Evolutionary conservation across 176 grass and related monocot genomes (phyloP).

Genomic region (Musa beccarii): DNA sequence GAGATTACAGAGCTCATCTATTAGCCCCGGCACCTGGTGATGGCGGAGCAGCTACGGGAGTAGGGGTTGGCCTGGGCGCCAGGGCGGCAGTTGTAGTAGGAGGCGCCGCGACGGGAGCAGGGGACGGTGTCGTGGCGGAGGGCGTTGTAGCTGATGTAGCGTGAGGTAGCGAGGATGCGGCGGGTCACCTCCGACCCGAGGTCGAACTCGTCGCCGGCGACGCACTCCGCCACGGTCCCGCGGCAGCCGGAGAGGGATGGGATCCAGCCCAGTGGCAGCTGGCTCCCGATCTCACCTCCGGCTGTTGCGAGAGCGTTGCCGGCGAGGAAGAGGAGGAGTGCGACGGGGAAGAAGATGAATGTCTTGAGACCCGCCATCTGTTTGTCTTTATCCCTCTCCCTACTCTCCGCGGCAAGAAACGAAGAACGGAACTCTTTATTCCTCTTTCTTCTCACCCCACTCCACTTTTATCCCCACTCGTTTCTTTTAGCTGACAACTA

Average conservation of each 20-base stretch:
- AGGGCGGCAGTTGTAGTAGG: slow-evolving; percentile 8
- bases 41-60: slow-evolving; percentile 9
- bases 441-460: no score
- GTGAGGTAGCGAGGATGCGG: background rate
- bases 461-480: no score
- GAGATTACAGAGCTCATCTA: background rate
- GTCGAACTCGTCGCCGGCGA: background rate
- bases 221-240: background rate
- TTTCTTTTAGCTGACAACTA: no score
- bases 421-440: no score
- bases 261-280: background rate
- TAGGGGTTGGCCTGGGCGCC: slow-evolving; percentile 2
- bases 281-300: background rate
- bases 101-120: slow-evolving; percentile 1
- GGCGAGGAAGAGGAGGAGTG: background rate
- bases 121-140: background rate
- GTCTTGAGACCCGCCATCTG: background rate
- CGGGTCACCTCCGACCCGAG: background rate
- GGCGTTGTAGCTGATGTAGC: background rate
- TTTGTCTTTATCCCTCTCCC: no score
- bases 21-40: background rate
- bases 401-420: no score
- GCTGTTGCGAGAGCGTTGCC: background rate
- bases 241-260: background rate
- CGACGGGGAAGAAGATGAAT: background rate